phyloP scores from a whole-genome alignment of 805 yeast species.

The Starmera pachycereana region DNA sequence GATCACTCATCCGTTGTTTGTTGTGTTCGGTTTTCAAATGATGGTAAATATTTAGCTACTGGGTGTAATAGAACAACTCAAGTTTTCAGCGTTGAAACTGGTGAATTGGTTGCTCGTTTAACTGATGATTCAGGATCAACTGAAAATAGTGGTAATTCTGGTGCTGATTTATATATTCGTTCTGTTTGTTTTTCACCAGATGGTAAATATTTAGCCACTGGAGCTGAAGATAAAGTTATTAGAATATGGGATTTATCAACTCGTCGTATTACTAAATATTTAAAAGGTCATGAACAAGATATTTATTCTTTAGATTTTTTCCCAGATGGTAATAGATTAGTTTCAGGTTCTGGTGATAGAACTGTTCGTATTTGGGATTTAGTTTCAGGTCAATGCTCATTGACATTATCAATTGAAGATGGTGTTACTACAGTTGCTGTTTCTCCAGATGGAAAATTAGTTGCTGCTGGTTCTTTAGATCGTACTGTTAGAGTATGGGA shows the following conservation, averaged over 20 bases:
- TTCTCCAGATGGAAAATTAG: conserved; percentile 86
- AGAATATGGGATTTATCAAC: conserved; percentile 93
- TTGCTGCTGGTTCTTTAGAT: conserved; percentile 95
- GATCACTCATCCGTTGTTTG: conserved; percentile 94
- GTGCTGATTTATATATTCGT: conserved; percentile 82
- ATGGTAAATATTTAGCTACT: conserved; percentile 88
- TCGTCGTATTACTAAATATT: conserved; percentile 72
- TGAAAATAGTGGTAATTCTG: conserved; percentile 27
- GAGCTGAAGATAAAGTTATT: conserved; percentile 82
- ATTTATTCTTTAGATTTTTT: conserved; percentile 91
- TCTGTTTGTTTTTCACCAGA: conserved; percentile 96
- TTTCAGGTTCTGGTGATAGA: conserved; percentile 93
- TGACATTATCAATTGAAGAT: conserved; percentile 86
- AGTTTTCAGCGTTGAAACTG: conserved; percentile 86
- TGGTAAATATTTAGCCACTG: conserved; percentile 87
- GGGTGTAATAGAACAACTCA: conserved; percentile 96
- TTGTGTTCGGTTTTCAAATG: conserved; percentile 87
- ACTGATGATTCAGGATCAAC: conserved; percentile 63
- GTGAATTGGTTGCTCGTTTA: conserved; percentile 78
- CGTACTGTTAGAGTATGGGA: conserved; percentile 97
- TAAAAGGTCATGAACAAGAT: conserved; percentile 95
- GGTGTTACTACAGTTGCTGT: conserved; percentile 98
- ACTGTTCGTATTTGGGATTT: conserved; percentile 96
- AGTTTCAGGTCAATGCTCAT: conserved; percentile 77
- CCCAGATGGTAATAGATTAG: conserved; percentile 88